phyloP scores from a whole-genome alignment of 2,329 filamentous ascomycete species.

The Chalara sp. region DNA sequence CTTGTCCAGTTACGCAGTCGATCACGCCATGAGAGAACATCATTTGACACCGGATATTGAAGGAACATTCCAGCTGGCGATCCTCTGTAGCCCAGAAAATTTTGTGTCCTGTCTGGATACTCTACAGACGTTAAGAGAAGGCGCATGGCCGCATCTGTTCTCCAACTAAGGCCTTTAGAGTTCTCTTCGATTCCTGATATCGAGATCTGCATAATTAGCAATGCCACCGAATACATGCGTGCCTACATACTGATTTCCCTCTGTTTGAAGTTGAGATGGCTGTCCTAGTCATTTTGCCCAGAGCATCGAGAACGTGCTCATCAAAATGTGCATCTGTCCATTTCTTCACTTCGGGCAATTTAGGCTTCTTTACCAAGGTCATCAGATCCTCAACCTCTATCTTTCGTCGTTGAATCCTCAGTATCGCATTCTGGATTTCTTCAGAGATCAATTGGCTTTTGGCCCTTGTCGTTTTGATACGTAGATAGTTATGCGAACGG shows the following conservation, averaged over 20 bases:
- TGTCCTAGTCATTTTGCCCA: constrained; percentile 21
- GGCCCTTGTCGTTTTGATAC: constrained; percentile 19
- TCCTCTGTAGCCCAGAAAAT: constrained; percentile 12
- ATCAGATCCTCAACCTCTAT: constrained; percentile 15
- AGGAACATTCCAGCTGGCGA: constrained; percentile 12
- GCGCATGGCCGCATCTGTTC: constrained; percentile 17
- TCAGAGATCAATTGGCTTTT: constrained; percentile 18
- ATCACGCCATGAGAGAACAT: constrained; percentile 22
- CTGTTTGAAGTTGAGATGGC: no score
- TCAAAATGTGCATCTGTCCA: constrained; percentile 10
- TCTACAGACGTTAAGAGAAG: constrained; percentile 17
- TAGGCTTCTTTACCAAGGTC: not conserved
- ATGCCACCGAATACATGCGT: no score
- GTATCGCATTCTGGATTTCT: constrained; percentile 15
- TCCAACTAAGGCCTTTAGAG: constrained; percentile 5
- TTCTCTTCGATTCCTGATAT: constrained; percentile 11
- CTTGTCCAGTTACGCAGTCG: constrained; percentile 22
- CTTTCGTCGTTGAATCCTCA: constrained; percentile 10
- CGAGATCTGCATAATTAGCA: constrained; percentile 4
- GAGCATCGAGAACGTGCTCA: constrained; percentile 10
- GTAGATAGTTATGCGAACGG: constrained; percentile 17
- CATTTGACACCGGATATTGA: constrained; percentile 7
- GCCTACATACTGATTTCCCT: no score
- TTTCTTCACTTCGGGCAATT: not conserved
- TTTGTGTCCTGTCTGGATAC: constrained; percentile 9